Base-by-base conservation (phyloP, 345 rosid genomes). In the Sisymbrium irio region DNA sequence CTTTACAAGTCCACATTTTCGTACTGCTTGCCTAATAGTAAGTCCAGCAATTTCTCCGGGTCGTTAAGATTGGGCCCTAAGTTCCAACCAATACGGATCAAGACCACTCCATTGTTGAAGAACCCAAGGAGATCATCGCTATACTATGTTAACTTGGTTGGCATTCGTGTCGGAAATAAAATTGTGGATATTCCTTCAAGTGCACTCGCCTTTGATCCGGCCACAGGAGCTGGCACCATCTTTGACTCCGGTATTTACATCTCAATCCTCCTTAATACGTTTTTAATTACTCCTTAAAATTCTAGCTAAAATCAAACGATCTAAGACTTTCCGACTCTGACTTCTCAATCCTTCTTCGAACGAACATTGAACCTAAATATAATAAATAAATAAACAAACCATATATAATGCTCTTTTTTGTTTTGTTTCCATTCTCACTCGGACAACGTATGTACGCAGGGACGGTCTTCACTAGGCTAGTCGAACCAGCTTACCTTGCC, bases 191-290 rank as follows among this genome's bases (percentile, higher is more conserved):
- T 95, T 40, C 97, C 97, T 14, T 58, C 90, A 4, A 65, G 19
- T 69, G 88, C 94, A 47, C 51, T 93, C 11, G 97, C 88, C 25
- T 95, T 92, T 78, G 76, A 92, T 72, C 86, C 92, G 11, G 40
- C 84, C 32, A 85, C 91, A 1, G 98, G 99, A 5, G 91, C 96
- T 0, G 99, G 98, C 14, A 95, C 99, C 75, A 82, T 92, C 80
- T 62, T 95, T 65, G 99, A 95, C 84, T 92, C 99, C 1, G 99
- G 99, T 90, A 82, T 10, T 20, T 22, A 47, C 47, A 45, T 72
- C 20, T 62, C 12, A 11, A 5, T 53, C 20, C 14, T 42, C 22
- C 1, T 41, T 27, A 27, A 27, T 22, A 22, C 25, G 3, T 22
- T 22, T 22, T 22, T 22, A 27, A 27, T n/a, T n/a, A n/a, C n/a